Percentiles rank a stretch among this genome's conserved stretches.
phyloP scores from a whole-genome alignment of 2,329 filamentous ascomycete species.

The Dactylella cylindrospora region DNA sequence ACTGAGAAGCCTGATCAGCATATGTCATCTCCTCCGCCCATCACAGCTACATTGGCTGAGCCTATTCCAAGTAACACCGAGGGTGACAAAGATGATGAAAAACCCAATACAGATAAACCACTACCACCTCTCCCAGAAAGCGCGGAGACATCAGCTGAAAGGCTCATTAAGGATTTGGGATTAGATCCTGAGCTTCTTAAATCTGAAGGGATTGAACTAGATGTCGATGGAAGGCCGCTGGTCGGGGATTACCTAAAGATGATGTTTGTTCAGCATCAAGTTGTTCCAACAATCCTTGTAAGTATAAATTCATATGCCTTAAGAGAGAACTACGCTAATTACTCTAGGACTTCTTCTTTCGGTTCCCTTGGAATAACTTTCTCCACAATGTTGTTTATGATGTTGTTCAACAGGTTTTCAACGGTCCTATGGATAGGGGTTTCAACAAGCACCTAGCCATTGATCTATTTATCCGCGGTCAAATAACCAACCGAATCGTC shows the following conservation, averaged over 20 bases:
- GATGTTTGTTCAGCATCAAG: conserved; percentile 90
- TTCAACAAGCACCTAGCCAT: conserved; percentile 88
- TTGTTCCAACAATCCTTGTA: conserved; percentile 93
- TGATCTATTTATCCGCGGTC: conserved; percentile 86
- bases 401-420: conserved; percentile 98
- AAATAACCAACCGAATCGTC: conserved; percentile 88
- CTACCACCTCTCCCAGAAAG: conserved; percentile 44
- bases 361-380: conserved; percentile 99
- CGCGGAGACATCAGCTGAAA: conserved; percentile 33
- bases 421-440: conserved; percentile 93
- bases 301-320: conserved; percentile 51
- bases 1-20: conserved; percentile 27
- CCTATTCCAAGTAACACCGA: conserved; percentile 40
- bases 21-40: conserved; percentile 35
- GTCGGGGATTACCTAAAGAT: conserved; percentile 95
- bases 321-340: conserved; percentile 12
- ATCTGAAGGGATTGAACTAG: conserved; percentile 57
- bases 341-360: conserved; percentile 87
- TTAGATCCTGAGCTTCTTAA: conserved; percentile 29
- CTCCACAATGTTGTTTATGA: conserved; percentile 99
- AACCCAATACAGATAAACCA: conserved; percentile 45
- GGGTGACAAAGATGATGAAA: conserved; percentile 44
- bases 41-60: conserved; percentile 27
- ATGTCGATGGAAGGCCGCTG: conserved; percentile 69
- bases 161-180: conserved; percentile 41